Evolutionary conservation across 176 grass and related monocot species (phyloP), one percentile per base, ranked within the genome.

Genomic region (Eragrostis curvula): DNA sequence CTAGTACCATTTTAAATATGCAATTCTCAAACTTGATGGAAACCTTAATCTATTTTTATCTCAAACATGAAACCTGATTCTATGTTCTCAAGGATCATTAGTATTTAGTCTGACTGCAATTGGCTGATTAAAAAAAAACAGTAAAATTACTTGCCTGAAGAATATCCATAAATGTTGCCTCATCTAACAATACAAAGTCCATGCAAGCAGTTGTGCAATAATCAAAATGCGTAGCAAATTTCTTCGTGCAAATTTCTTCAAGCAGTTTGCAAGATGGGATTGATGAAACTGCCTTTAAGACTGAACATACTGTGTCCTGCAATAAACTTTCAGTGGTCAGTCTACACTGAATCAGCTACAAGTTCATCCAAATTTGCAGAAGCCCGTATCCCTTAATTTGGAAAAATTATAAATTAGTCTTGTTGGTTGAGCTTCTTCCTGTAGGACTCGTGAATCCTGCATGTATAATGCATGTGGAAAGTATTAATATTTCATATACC

Each of bases 231-330:
- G 49, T 89, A 60, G 96, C 87, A 76, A 95, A 95, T 75, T 89
- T 92, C 68, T 82, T 92, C 86, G 93, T 98, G 92, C 92, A 98
- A 24, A 84, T 70, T 89, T 95, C 96, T 86, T 91, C 88, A 82
- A 98, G 88, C 84, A 91, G 27, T 79, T 98, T 98, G 89, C 92
- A 98, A 84, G 96, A 95, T 59, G 89, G 82, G 36, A 95, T 85
- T 78, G 82, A 88, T 76, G 88, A 95, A 87, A 95, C 90, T 87
- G 82, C 86, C 81, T 64, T 82, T 84, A 98, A 81, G 74, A 98
- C 70, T 84, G 96, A 86, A 91, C 90, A 95, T 79, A 88, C 96
- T 81, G 86, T 95, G 75, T 98, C 92, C 95, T 98, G 92, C 86
- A 95, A 92, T 70, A 95, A 93, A 89, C 71, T 93, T 93, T 93